phyloP scores from a whole-genome alignment of 495 filamentous ascomycete species.

The Aspergillus carlsbadensis region DNA sequence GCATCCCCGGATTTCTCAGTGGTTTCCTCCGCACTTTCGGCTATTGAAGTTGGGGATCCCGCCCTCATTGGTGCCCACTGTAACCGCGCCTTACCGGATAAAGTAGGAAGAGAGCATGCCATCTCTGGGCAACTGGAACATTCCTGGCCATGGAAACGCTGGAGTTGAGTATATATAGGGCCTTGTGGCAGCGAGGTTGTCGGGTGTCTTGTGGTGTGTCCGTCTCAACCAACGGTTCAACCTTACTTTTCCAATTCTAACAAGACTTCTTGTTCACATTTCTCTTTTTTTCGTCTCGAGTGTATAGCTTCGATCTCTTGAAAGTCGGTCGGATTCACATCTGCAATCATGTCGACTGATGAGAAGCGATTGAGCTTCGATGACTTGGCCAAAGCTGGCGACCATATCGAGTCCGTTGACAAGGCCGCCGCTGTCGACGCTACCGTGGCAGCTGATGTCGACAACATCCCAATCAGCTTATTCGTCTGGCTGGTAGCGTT shows the following conservation, averaged over 20 bases:
- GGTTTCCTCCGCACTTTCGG: constrained; percentile 9
- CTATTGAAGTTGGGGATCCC: constrained; percentile 4
- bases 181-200: background rate
- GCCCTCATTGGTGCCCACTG: constrained; percentile 1
- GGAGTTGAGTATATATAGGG: constrained; percentile 9
- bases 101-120: background rate
- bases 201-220: background rate
- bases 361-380: constrained; percentile 3
- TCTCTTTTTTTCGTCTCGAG: background rate
- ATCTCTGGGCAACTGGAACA: background rate
- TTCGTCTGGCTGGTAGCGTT: constrained; percentile 38
- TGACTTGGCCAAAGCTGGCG: constrained; percentile 1
- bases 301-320: too few relatives aligned
- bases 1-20: background rate
- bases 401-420: constrained; percentile 3
- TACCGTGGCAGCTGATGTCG: constrained; percentile 3
- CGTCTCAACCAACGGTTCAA: background rate
- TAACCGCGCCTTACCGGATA: background rate
- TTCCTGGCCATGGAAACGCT: background rate
- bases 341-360: background rate
- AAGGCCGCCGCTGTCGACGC: constrained; percentile 5
- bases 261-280: background rate
- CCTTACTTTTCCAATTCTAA: background rate
- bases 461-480: constrained; percentile 15
- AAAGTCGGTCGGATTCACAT: background rate